Conservation (phyloP, 306 rosid genomes). For the Ormosia semicastrata region DNA sequence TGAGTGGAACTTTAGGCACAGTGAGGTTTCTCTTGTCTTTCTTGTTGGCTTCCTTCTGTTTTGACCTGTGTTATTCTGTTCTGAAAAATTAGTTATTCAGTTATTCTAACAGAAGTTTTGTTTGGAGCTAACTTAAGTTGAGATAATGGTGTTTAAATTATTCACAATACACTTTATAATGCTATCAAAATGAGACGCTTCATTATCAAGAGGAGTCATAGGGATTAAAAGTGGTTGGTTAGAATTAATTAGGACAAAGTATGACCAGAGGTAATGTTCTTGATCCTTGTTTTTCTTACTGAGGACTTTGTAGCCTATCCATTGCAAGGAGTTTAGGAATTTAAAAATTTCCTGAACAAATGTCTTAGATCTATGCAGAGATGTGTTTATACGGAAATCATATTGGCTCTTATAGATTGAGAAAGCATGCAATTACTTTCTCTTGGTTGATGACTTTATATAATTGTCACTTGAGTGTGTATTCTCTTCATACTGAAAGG, state of each 20-base stretch:
- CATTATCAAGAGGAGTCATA: background rate
- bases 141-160: too few species aligned
- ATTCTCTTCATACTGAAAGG: constrained; percentile 51
- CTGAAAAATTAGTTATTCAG: too few species aligned
- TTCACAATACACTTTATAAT: too few species aligned
- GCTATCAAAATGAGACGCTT: too few species aligned
- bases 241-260: constrained; percentile 1
- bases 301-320: background rate
- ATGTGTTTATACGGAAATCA: background rate
- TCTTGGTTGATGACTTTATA: constrained; percentile 16
- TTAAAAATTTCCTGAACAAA: background rate
- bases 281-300: background rate
- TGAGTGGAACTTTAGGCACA: too few species aligned
- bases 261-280: background rate
- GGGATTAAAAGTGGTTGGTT: background rate
- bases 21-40: too few species aligned
- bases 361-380: constrained; percentile 4
- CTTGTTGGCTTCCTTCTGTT: too few species aligned
- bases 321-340: background rate
- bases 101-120: too few species aligned
- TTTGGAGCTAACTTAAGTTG: too few species aligned
- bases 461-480: constrained; percentile 28
- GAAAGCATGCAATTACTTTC: constrained; percentile 1
- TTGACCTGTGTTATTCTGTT: too few species aligned
- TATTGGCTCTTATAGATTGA: constrained; percentile 10